Evolutionary conservation across 2,329 filamentous ascomycete species (phyloP), one percentile per base, ranked within the genome.

Genomic region (Cladosporium halotolerans): DNA sequence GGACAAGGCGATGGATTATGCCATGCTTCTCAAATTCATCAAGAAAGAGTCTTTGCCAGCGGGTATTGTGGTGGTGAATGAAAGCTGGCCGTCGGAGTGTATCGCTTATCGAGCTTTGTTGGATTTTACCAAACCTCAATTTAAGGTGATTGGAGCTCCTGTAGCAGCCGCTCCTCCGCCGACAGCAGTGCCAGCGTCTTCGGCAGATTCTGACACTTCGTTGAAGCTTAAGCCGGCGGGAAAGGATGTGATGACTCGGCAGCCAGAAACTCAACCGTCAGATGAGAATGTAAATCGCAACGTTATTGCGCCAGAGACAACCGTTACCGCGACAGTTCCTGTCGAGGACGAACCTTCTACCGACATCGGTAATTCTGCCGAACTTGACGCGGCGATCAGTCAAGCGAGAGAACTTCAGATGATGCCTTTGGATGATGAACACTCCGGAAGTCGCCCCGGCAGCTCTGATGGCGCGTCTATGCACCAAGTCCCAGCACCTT

Each of bases 1-100:
- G 1, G 91, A 96, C 64, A 85, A 82, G 58, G 71, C 71, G 1
- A 71, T 93, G 46, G 73, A 72, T 0, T 91, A 83, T 63, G 69
- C 76, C 3, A 80, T 90, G 53, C 73, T 95, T 6, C 67, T 84
- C 52, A 73, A 70, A 9, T 76, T 80, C 56, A 65, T 89, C 3
- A 76, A 77, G 53, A 31, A 74, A 5, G 68, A 74, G 3, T 58
- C 60, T 2, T 61, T 83, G 45, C 77, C 80, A 18, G 65, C 71
- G 5, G 63, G 68, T n/a, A 65, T 81, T 10, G 61, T 76, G 2
- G 61, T 95, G 3, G 73, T 75, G 8, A 70, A 68, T 28, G 72
- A 77, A 31, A 66, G 67, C 5, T 77, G 73, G 53, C 63, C 73
- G 5, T 64, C 73, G 3, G 70, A 75, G 23, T 76, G 72, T 55